Base-by-base conservation (phyloP, 176 grass and related monocot genomes). In the Metroxylon sagu region DNA sequence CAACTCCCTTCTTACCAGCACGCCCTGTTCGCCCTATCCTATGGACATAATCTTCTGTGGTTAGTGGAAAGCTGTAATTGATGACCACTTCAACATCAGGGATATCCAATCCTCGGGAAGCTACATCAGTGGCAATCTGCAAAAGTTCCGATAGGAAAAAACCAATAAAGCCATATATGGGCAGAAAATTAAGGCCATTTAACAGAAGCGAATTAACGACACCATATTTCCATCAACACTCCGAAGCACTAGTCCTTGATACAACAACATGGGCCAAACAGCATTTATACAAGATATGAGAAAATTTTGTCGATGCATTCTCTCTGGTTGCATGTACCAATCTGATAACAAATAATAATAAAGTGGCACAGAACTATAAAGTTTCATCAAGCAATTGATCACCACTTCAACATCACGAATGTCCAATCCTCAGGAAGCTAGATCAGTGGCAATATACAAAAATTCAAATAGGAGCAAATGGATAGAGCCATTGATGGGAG, bases 21-120 rank as follows among this genome's bases (percentile, higher is more conserved):
- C 92, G 86, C 49, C 87, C 87, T 50, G 84, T 97, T 65, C 92
- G 87, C 51, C 92, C 92, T 57, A 97, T 97, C 54, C 92, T 88
- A 63, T 97, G 92, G 65, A 97, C 87, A 19, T 97, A 97, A 55
- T 97, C 92, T 62, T 97, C 92, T 4, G 92, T 97, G 10, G 92
- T 97, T 68, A 97, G 83, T 76, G 92, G 92, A 76, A 83, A 97
- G 56, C 92, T 97, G 78, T 97, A 97, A 68, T 97, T 97, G 63
- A 97, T 91, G 48, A 91, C 92, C 52, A 91, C 84, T 82, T 97
- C 87, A 3, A 97, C 93, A 76, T 97, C 93, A 77, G 87, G 87
- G 75, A 97, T 91, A 82, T 97, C 87, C 80, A 97, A 80, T 77
- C 93, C 93, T 29, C 87, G 81, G 23, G 93, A 83, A 69, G 93